Base-by-base conservation (phyloP, 2,329 filamentous ascomycete species). In the Volutella citrinella region DNA sequence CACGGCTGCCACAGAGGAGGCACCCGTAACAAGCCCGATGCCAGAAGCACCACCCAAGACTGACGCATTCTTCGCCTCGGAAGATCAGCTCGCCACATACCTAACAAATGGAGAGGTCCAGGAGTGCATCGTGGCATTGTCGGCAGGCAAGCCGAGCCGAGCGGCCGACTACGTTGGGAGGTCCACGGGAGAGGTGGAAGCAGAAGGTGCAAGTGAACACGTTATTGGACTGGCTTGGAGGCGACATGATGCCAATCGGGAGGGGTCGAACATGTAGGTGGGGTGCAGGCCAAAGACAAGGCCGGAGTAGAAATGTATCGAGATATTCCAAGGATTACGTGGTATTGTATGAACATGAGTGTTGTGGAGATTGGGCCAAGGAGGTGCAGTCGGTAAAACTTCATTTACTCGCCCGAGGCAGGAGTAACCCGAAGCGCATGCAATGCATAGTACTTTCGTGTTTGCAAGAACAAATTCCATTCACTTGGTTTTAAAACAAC, bases 11-110 rank as follows among this genome's bases (percentile, higher is more conserved):
- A 37, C 63, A 78, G 23, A 78, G 55, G 40, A 79, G 49, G 49
- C 74, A 79, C 12, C 74, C 73, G 52, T 76, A 79, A 51, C 73
- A 79, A 1, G 55, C 61, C 23, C 64, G 61, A 48, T 79, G 75
- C 76, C 74, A 79, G 49, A 79, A 79, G 47, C 72, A 77, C 74
- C 70, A 78, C 0, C 74, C 74, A n/a, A 78, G 61, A 43, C 72
- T 77, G 24, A 78, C 70, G 42, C 70, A 72, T 38, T 78, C 74
- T 16, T 74, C 68, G 1, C 64, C 70, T 17, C 74, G 69, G 21
- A 66, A 65, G 10, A 79, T 65, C 26, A 74, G 54, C 52, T 77
- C 72, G 14, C 74, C 72, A 43, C 76, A 79, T 17, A 70, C 72
- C 76, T 61, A 78, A 54, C 70, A 78, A 32, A 78, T 70, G 40